Percentiles rank a stretch among this genome's conserved stretches.
These are phyloP conservation scores for Quercus bicolor DNA, from an alignment of 306 rosid species.

Conservation along the genomic window DNA sequence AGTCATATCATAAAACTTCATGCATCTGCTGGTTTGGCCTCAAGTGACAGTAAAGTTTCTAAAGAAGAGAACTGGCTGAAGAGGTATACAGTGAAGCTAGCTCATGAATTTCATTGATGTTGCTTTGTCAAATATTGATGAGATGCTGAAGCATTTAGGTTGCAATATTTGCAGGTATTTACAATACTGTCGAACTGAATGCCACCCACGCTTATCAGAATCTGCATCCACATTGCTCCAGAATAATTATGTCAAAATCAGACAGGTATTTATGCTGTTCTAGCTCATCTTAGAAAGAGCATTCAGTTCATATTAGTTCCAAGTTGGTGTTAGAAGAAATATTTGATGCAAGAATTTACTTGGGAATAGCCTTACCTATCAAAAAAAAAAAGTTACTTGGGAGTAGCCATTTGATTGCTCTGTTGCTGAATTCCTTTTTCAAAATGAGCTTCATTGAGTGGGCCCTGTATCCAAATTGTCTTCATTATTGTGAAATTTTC, in stretches of 20 bases:
- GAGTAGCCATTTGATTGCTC: neutral
- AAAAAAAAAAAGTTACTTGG: neutral
- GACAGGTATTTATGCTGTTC: slow-evolving; percentile 68
- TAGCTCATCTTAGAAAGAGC: slow-evolving; percentile 10
- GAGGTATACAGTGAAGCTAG: slow-evolving; percentile 45
- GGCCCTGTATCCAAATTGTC: neutral
- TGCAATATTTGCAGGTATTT: slow-evolving; percentile 61
- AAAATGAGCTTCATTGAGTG: slow-evolving; percentile 6
- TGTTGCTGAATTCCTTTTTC: neutral
- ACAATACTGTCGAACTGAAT: slow-evolving; percentile 74
- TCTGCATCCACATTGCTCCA: slow-evolving; percentile 68
- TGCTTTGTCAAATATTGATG: slow-evolving; percentile 15
- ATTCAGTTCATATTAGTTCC: slow-evolving; percentile 5
- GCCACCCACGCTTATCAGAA: slow-evolving; percentile 83
- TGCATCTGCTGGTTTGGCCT: slow-evolving; percentile 60
- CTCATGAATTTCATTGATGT: slow-evolving; percentile 4
- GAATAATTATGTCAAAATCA: slow-evolving; percentile 80
- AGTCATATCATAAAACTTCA: slow-evolving; percentile 89
- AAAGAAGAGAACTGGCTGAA: slow-evolving; percentile 95
- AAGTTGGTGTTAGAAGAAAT: slow-evolving; percentile 7
- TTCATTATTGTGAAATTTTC: slow-evolving; percentile 1
- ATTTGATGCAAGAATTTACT: neutral
- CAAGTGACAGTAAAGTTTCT: slow-evolving; percentile 50
- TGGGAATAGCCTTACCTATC: neutral
- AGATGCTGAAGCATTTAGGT: slow-evolving; percentile 17